Percentiles rank a stretch among this genome's conserved stretches.
Conservation (phyloP, 2,329 filamentous ascomycete genomes). For the Xylaria digitata region DNA sequence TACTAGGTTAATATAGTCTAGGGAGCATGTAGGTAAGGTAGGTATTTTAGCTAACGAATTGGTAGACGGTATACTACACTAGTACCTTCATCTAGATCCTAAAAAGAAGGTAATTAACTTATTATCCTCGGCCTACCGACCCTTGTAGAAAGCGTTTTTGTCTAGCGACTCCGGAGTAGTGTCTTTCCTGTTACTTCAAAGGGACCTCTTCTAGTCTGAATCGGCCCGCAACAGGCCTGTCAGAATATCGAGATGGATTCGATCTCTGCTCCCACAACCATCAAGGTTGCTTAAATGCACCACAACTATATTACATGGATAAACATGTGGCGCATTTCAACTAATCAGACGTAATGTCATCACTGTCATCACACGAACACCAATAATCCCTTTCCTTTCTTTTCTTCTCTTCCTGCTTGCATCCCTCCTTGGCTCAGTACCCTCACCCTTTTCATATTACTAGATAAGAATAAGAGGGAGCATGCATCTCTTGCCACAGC, state of each 20-base stretch:
- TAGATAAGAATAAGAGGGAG: not conserved
- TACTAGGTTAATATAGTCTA: too few relatives aligned
- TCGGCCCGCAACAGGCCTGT: slow-evolving; percentile 21
- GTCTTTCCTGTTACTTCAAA: not conserved
- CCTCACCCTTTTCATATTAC: not conserved
- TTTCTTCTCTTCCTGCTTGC: not conserved
- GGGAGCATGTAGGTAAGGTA: too few relatives aligned
- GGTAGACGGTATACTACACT: not conserved
- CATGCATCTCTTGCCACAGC: not conserved
- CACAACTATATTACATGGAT: slow-evolving; percentile 1
- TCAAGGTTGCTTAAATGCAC: not conserved
- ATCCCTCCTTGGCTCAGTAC: not conserved
- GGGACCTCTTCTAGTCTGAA: slow-evolving; percentile 5
- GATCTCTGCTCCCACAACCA: not conserved
- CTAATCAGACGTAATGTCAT: too few relatives aligned
- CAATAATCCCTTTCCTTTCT: too few relatives aligned
- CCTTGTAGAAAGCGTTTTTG: not conserved
- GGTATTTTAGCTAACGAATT: not conserved
- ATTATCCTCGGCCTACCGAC: not conserved
- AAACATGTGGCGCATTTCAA: slow-evolving; percentile 4
- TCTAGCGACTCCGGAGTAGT: slow-evolving; percentile 15
- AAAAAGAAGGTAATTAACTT: too few relatives aligned
- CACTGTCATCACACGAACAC: too few relatives aligned
- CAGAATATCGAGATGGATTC: not conserved
- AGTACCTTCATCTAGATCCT: not conserved